Evolutionary conservation across 2,329 filamentous ascomycete genomes (phyloP).

Genomic region (Verticillium nonalfalfae): DNA sequence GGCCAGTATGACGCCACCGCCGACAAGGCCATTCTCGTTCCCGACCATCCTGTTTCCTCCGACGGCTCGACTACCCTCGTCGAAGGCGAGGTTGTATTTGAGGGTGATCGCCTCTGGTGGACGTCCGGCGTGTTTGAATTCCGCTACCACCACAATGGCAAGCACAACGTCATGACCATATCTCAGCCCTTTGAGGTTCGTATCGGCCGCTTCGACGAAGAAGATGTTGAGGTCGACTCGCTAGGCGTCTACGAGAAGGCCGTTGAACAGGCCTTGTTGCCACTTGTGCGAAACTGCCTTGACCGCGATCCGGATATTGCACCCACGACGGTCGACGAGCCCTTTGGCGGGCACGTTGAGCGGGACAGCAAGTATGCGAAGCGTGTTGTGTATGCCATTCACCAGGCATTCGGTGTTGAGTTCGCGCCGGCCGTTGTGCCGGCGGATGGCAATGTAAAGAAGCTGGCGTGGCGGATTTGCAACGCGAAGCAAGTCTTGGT

Average conservation of each 20-base stretch:
- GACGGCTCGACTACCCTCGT: conserved; percentile 53
- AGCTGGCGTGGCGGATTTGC: conserved; percentile 89
- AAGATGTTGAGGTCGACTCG: conserved; percentile 57
- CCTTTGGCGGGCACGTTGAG: conserved; percentile 80
- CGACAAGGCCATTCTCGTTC: conserved; percentile 69
- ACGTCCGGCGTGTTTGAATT: conserved; percentile 95
- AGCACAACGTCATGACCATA: conserved; percentile 89
- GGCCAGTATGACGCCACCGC: conserved; percentile 72
- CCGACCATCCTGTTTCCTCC: conserved; percentile 52
- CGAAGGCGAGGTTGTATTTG: conserved; percentile 78
- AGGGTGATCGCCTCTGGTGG: conserved; percentile 96
- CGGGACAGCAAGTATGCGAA: conserved; percentile 83
- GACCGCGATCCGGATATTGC: conserved; percentile 89
- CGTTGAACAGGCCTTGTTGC: conserved; percentile 72
- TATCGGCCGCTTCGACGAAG: conserved; percentile 72
- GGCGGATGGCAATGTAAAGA: conserved; percentile 84
- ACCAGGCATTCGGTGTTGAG: conserved; percentile 96
- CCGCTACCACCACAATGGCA: conserved; percentile 89
- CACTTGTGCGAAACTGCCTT: conserved; percentile 84
- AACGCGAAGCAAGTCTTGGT: conserved; percentile 94
- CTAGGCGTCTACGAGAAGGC: conserved; percentile 59
- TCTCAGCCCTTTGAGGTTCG: conserved; percentile 89
- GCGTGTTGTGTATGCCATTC: conserved; percentile 87
- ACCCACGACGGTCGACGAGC: conserved; percentile 69
- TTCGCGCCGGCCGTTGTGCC: conserved; percentile 89